These are phyloP conservation scores for Nidularia pulvinata DNA, from an alignment of 768 basidiomycete species.

Conservation along the genomic window DNA sequence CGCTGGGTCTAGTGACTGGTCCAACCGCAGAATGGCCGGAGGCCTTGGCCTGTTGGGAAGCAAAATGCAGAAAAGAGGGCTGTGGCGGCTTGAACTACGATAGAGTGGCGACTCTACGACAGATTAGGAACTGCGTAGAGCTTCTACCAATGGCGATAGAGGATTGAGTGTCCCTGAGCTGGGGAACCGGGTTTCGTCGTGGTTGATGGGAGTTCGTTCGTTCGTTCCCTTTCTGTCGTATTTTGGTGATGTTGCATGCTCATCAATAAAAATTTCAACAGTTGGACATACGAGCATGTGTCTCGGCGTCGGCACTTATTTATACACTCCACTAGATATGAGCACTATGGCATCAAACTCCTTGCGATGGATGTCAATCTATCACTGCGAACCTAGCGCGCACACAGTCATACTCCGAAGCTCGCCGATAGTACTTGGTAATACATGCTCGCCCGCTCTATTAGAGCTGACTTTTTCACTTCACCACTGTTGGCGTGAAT, in stretches of 20 bases:
- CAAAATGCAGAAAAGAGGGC: constrained; percentile 45
- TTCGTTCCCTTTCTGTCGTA: too few species aligned
- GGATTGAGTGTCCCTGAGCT: constrained; percentile 5
- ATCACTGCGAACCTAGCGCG: too few species aligned
- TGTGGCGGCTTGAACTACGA: constrained; percentile 64
- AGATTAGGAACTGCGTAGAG: constrained; percentile 58
- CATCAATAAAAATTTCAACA: too few species aligned
- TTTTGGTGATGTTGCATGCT: too few species aligned
- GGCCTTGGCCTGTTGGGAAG: constrained; percentile 62
- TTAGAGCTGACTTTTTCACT: too few species aligned
- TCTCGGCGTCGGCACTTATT: not conserved
- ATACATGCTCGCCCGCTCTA: too few species aligned
- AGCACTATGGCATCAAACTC: not conserved
- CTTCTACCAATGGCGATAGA: constrained; percentile 42
- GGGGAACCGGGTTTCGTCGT: too few species aligned
- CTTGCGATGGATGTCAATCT: not conserved
- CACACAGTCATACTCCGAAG: too few species aligned
- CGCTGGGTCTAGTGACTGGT: constrained; percentile 33
- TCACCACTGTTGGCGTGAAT: too few species aligned
- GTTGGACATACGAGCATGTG: too few species aligned
- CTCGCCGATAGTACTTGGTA: too few species aligned
- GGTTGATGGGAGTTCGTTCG: too few species aligned
- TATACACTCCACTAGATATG: not conserved
- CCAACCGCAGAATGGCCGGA: constrained; percentile 57
- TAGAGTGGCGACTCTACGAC: constrained; percentile 51